Evolutionary conservation across 2,329 filamentous ascomycete species (phyloP), one percentile per base, ranked within the genome.

Genomic region (Zalaria sp.): DNA sequence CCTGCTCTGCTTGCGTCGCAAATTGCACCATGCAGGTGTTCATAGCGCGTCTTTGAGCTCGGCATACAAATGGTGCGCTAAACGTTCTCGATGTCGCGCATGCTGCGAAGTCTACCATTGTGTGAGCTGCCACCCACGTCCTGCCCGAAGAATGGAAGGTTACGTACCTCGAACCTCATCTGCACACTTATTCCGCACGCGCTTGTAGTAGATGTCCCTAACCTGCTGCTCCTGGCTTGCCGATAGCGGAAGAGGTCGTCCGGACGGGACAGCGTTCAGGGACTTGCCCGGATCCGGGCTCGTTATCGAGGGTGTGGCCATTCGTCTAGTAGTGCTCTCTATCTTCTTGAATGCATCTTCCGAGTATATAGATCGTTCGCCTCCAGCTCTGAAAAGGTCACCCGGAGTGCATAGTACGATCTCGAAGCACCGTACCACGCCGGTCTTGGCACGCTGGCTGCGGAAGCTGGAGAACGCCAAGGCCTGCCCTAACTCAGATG

Each of bases 1-100:
- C 91, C 62, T 93, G 75, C 59, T 93, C 85, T 42, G 74, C 77
- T 48, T 79, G 83, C 49, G 84, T 93, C 42, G 89, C 88, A 65
- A 93, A 82, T 43, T 72, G 63, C 51, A 88, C 72, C 87, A 98
- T 95, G 68, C 91, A 98, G 47, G 69, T 72, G 66, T 98, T 98
- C 91, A 98, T 98, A 31, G 73, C 71, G 47, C 81, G 78, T 54
- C 87, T 82, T 56, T 88, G 73, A 38, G 72, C 65, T 41, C 86
- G 81, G 68, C 91, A 98, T 41, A 79, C 75, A 69, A 91, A 95
- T 8, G 87, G 82, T 44, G 91, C 83, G 43, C 81, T 87, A 53
- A 96, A 76, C 4, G 88, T 96, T 49, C 85, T 83, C 57, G 81
- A 80, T 39, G 81, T 72, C 41, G 88, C 88, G 71, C 91, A 98